These are phyloP conservation scores for Tephrocybe sp. DNA, from an alignment of 768 basidiomycete species.

Conservation along the genomic window DNA sequence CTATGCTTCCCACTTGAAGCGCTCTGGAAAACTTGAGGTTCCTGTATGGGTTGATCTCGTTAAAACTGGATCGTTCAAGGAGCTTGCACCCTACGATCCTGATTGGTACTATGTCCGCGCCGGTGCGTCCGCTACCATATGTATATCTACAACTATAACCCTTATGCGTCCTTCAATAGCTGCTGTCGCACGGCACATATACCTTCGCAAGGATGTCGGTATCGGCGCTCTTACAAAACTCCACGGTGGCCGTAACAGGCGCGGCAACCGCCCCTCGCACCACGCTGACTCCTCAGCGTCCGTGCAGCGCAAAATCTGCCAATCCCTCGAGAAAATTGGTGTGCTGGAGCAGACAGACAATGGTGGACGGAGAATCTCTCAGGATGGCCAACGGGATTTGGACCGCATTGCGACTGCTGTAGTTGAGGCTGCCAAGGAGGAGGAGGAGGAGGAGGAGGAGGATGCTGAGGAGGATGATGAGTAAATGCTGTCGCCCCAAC, in stretches of 20 bases:
- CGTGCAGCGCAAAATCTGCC: conserved; percentile 94
- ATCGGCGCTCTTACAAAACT: conserved; percentile 93
- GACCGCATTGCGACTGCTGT: conserved; percentile 93
- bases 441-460: conserved; percentile 74
- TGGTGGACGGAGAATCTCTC: conserved; percentile 93
- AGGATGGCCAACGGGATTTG: conserved; percentile 95
- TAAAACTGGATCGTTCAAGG: conserved; percentile 97
- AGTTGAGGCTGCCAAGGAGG: conserved; percentile 73
- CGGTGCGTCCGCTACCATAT: conserved; percentile 56
- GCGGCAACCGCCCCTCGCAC: conserved; percentile 96
- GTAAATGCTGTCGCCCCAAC: conserved; percentile 35
- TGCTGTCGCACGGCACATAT: conserved; percentile 97
- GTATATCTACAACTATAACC: background rate
- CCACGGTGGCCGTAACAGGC: conserved; percentile 93
- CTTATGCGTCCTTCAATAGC: conserved; percentile 46
- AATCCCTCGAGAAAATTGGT: conserved; percentile 98
- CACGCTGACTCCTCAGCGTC: conserved; percentile 84
- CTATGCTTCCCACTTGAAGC: conserved; percentile 95
- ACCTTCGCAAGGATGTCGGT: conserved; percentile 97
- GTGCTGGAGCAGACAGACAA: conserved; percentile 93
- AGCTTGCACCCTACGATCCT: conserved; percentile 97
- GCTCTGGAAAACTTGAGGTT: conserved; percentile 98
- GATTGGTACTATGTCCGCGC: conserved; percentile 99
- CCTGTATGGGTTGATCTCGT: conserved; percentile 98
- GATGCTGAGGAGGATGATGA: conserved; percentile 67